These are phyloP conservation scores for Clausena lansium DNA, from an alignment of 345 rosid genomes.

Conservation along the genomic window DNA sequence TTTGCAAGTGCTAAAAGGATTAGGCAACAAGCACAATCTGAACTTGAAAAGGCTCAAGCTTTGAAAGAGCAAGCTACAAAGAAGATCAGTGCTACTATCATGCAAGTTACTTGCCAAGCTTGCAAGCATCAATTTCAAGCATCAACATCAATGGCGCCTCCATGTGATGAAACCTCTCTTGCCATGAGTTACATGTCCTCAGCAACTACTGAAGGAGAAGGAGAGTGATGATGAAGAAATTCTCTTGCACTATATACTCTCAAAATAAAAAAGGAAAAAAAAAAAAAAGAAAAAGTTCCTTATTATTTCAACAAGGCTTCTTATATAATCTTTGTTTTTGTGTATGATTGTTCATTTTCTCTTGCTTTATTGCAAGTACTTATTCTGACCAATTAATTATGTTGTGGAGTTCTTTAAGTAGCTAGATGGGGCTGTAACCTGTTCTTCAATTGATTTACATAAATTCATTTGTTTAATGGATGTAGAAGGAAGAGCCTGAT, in stretches of 20 bases:
- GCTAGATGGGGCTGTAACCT: slow-evolving; percentile 11
- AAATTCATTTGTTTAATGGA: slow-evolving; percentile 25
- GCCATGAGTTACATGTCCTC: slow-evolving; percentile 82
- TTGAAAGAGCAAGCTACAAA: slow-evolving; percentile 68
- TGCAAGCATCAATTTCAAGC: slow-evolving; percentile 69
- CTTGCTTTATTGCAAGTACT: slow-evolving; percentile 10
- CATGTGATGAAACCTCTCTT: slow-evolving; percentile 69
- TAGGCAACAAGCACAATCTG: slow-evolving; percentile 69
- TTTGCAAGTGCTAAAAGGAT: slow-evolving; percentile 67
- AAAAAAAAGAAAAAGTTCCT: too few relatives aligned
- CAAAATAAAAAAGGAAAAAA: neutral
- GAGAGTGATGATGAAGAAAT: slow-evolving; percentile 15
- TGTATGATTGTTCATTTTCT: slow-evolving; percentile 16
- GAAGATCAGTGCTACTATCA: slow-evolving; percentile 55
- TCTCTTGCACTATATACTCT: neutral
- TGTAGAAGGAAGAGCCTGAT: too few relatives aligned
- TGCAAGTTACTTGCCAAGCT: slow-evolving; percentile 74
- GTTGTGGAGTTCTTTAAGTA: slow-evolving; percentile 13
- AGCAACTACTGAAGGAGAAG: slow-evolving; percentile 73
- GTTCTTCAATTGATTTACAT: slow-evolving; percentile 19
- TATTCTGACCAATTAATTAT: slow-evolving; percentile 14
- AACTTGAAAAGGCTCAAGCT: slow-evolving; percentile 64
- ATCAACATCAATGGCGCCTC: slow-evolving; percentile 24
- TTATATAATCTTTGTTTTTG: neutral
- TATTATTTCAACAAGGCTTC: neutral